A percentile compares a stretch with the other conserved stretches of the same genome.
Evolutionary conservation across 345 rosid species (phyloP).

Genomic region (Limnanthes douglasii): DNA sequence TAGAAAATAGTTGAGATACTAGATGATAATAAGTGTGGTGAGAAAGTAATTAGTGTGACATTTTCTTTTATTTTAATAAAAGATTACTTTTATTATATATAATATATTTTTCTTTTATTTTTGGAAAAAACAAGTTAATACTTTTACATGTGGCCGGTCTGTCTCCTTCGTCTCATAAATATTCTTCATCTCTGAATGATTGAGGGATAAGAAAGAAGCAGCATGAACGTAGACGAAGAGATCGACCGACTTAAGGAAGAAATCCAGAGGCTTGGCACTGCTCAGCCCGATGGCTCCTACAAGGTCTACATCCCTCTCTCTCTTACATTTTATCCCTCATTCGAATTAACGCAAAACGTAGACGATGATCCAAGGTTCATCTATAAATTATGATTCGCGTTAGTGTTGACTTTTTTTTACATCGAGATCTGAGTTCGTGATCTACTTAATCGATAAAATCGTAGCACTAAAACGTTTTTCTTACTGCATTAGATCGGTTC

Average conservation of each 20-base stretch:
- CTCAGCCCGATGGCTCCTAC: slow-evolving; percentile 80
- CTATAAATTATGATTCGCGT: background rate
- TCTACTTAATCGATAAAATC: slow-evolving; percentile 6
- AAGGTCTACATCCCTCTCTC: slow-evolving; percentile 22
- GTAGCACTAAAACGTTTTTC: background rate
- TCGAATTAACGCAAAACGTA: background rate
- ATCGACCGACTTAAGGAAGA: slow-evolving; percentile 68
- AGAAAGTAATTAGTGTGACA: too few species aligned
- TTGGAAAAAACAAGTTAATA: too few species aligned
- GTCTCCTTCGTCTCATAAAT: too few species aligned
- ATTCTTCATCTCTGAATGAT: too few species aligned
- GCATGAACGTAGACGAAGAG: slow-evolving; percentile 90
- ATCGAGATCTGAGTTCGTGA: background rate
- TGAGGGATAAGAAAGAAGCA: slow-evolving; percentile 5
- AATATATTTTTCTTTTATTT: too few species aligned
- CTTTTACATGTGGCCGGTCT: too few species aligned
- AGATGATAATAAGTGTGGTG: too few species aligned
- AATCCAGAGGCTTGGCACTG: slow-evolving; percentile 64
- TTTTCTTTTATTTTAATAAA: too few species aligned
- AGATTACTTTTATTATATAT: too few species aligned
- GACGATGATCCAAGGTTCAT: background rate
- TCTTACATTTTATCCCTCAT: background rate
- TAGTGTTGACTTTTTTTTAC: background rate
- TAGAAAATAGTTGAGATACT: too few species aligned
- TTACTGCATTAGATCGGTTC: too few species aligned